Percentiles rank a stretch among this genome's conserved stretches.
Evolutionary conservation across 139 green algal species (phyloP).

Genomic region (Chlamydomonas eustigma): DNA sequence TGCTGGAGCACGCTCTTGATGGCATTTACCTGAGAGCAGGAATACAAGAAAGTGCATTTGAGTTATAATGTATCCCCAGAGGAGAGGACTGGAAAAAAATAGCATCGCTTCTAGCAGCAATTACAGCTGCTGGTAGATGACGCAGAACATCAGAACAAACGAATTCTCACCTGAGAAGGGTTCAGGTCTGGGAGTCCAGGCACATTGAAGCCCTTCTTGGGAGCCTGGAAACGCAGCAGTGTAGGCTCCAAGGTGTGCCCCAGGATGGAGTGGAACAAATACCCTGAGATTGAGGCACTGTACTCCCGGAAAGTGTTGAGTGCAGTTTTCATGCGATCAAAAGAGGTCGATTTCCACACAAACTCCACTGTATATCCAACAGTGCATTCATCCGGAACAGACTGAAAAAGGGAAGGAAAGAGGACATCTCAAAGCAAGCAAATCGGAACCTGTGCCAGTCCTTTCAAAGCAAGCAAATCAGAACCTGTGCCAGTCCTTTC

Average conservation of each 20-base stretch:
- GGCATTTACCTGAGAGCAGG: constrained; percentile 16
- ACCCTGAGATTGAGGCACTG: constrained; percentile 71
- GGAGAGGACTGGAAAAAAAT: too few relatives aligned
- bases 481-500: too few relatives aligned
- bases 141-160: too few relatives aligned
- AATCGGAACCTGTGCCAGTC: not conserved
- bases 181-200: constrained; percentile 93
- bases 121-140: too few relatives aligned
- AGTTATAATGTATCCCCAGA: too few relatives aligned
- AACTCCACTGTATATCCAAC: constrained; percentile 87
- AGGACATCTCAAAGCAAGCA: too few relatives aligned
- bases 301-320: constrained; percentile 86
- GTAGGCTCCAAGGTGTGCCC: constrained; percentile 47
- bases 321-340: constrained; percentile 88
- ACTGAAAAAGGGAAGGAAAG: constrained; percentile 6
- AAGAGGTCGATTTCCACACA: constrained; percentile 89
- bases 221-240: constrained; percentile 41
- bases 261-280: constrained; percentile 79
- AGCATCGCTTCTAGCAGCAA: too few relatives aligned
- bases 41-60: not conserved
- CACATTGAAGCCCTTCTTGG: constrained; percentile 59
- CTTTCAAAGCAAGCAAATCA: too few relatives aligned
- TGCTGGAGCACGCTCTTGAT: constrained; percentile 49
- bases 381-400: constrained; percentile 66
- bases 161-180: constrained; percentile 67